These are phyloP conservation scores for Aspergillus udagawae DNA, from an alignment of 2,329 filamentous ascomycete species.

Conservation along the genomic window DNA sequence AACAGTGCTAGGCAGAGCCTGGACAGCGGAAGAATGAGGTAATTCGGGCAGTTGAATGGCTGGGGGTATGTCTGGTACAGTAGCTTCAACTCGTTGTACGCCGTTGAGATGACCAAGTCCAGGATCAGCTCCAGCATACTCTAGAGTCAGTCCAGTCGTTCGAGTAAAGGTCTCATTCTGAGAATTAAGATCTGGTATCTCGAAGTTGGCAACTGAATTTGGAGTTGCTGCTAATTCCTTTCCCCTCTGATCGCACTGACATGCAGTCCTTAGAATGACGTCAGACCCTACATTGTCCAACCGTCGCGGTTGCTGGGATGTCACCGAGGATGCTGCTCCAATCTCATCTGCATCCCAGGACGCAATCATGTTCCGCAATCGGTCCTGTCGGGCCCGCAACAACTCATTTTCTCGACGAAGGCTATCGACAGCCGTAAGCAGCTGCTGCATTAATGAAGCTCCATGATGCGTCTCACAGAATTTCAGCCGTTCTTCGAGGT, in stretches of 20 bases:
- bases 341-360: background rate
- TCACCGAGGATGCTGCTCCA: background rate
- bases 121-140: background rate
- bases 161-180: background rate
- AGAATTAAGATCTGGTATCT: background rate
- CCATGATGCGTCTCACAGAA: conserved; percentile 3
- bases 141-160: background rate
- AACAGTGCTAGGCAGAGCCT: background rate
- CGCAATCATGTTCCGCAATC: background rate
- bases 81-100: background rate
- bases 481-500: conserved; percentile 1
- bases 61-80: background rate
- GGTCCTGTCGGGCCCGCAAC: background rate
- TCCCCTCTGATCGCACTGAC: background rate
- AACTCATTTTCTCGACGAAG: background rate
- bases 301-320: background rate
- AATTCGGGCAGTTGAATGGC: background rate
- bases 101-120: background rate
- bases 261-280: background rate
- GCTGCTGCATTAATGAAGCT: background rate
- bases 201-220: background rate
- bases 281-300: background rate
- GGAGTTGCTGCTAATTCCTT: background rate
- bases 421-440: background rate
- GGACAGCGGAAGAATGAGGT: background rate